Base-by-base conservation (phyloP, 2,329 filamentous ascomycete genomes). In the Talaromyces sp. region DNA sequence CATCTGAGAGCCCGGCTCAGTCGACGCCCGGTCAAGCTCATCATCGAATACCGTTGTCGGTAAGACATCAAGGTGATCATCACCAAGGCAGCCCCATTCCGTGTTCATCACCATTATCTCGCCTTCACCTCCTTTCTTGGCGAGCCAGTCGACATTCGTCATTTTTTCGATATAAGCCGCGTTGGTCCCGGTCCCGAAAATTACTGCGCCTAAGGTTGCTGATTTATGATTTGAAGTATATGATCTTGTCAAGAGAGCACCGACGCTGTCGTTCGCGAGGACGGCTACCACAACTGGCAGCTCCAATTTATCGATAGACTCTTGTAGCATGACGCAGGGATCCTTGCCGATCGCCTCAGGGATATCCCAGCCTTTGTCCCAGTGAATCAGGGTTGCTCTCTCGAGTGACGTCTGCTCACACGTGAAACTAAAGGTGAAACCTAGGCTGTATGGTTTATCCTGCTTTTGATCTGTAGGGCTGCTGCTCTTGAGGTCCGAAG, bases 301-400 rank as follows among this genome's bases (percentile, higher is more conserved):
- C 9, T 49, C 55, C 36, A 63, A 56, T 28, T 58, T 53, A 25
- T 68, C 65, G 22, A 68, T 66, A 11, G 66, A 63, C 51, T 66
- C 66, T 62, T 68, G 67, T 30, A 68, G 44, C 65, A 68, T 65
- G 4, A 56, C 27, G 52, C 65, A 66, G 8, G 66, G 66, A 54
- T 68, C 64, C 30, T 32, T 59, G 52, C 65, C 66, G 2, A 68
- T 13, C 2, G 66, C 66, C 7, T 65, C 65, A 11, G 66, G 65
- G 17, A 68, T 68, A 62, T 68, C 63, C 65, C 65, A 68, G 15
- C 65, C 63, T 55, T 68, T 68, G 30, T 67, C 65, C 66, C 66
- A 68, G 32, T 61, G 65, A 28, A 67, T 63, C 3, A 68, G 63
- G 19, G 49, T 59, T 15, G 65, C 64, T 15, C 58, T 56, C 11